Evolutionary conservation across 345 rosid genomes (phyloP), one percentile per base, ranked within the genome.

Genomic region (Passiflora organensis): DNA sequence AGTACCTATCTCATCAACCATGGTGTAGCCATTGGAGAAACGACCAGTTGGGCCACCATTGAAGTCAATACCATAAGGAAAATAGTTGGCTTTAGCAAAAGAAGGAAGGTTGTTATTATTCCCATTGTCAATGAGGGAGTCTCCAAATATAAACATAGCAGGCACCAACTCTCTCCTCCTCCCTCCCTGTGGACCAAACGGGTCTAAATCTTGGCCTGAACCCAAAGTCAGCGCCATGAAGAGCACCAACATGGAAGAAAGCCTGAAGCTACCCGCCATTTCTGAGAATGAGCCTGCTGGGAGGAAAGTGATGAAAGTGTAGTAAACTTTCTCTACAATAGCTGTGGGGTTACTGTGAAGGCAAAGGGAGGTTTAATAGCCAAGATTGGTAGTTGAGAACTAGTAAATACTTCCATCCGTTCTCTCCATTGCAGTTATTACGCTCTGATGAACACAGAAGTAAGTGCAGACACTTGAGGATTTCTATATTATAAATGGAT

Each of bases 51-150:
- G 93, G 18, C 99, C 96, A 1, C 87, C 91, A 47, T 71, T 82
- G 76, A 93, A 93, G 69, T 93, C 99, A 32, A 93, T 93, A 23
- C 99, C 99, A 43, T 93, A 93, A 53, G 96, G 99, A 28, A 71
- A 82, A 65, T 91, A 91, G 64, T 91, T 91, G 37, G 98, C 98
- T 75, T 84, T 93, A 45, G 98, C 96, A 14, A 91, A 55, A 14
- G 96, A 85, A 60, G 96, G 68, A 21, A 91, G 82, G 72, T 83
- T 65, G 21, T 93, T 93, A 62, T 93, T 93, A 44, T 93, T 93
- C 24, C 99, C 99, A 59, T 82, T 89, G 77, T 93, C 96, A 25
- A 93, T 81, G 20, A 93, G 87, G 16, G 94, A 93, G 70, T 93
- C 99, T 19, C 99, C 99, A 36, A 93, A 93, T 48, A 93, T 63